Base-by-base conservation (phyloP, 2,329 filamentous ascomycete genomes). In the Aspergillus novofumigatus region DNA sequence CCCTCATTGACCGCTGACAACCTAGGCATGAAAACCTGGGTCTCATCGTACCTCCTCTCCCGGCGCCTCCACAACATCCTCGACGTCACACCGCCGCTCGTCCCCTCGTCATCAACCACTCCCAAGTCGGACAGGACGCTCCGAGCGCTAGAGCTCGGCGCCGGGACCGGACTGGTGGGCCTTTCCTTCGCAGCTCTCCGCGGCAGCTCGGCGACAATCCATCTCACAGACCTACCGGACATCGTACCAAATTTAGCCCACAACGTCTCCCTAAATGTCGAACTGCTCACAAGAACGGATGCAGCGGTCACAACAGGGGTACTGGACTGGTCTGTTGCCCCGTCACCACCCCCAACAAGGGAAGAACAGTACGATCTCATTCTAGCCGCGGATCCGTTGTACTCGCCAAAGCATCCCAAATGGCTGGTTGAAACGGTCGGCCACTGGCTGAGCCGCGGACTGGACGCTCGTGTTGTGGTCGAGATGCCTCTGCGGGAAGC, bases 1-100 rank as follows among this genome's bases (percentile, higher is more conserved):
- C 94, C 94, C 1, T 87, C 92, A 0, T 79, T 97, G 55, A 96
- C 91, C 0, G 89, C 89, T 6, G 93, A 97, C 72, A 89, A 90
- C 58, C 80, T 97, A 20, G 94, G 94, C 1, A 82, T 95, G 72
- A 97, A 99, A 74, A 99, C 94, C 0, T 97, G 94, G 94, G 91
- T 90, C 0, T 93, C 92, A 0, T 93, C 92, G 0, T 95, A 92
- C 68, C 82, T 95, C 2, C 85, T 97, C 4, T 89, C 93, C 0
- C 88, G 85, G 63, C 85, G 89, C 25, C 82, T 97, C 26, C 67
- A 72, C 56, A 62, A 56, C 3, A 54, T 75, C 4, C 86, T 76
- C 55, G 69, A 70, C 14, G 64, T 71, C 3, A 61, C 70, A 7
- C 67, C 69, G 14, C 57, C 67, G 38, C 66, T 75, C 45, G 64